These are phyloP conservation scores for Diaporthe sp. DNA, from an alignment of 2,329 filamentous ascomycete genomes.

Conservation along the genomic window DNA sequence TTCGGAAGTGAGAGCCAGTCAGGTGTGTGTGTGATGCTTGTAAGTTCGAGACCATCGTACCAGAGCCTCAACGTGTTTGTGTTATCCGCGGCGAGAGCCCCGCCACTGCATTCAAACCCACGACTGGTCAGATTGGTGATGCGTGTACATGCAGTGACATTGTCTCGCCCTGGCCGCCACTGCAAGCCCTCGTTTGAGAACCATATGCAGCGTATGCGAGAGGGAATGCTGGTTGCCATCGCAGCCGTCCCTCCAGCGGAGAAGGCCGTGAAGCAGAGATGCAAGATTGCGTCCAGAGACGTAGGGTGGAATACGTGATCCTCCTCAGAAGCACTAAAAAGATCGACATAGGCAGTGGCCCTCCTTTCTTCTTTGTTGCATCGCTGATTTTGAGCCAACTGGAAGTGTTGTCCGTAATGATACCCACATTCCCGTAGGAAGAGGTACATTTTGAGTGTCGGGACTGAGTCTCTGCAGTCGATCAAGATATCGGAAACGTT, in stretches of 20 bases:
- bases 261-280: conserved; percentile 10
- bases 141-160: not conserved
- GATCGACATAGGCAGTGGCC: not conserved
- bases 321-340: not conserved
- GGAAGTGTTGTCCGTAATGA: not conserved
- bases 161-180: not conserved
- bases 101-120: conserved; percentile 4
- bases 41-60: conserved; percentile 8
- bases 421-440: not conserved
- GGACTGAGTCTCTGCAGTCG: too few species aligned
- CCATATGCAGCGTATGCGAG: not conserved
- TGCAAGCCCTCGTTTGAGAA: not conserved
- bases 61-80: not conserved
- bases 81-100: not conserved
- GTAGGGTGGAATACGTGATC: not conserved
- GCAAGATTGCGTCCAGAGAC: not conserved
- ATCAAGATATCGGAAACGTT: not conserved
- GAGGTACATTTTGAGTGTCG: not conserved
- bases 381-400: not conserved
- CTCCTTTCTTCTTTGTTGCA: not conserved
- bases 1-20: not conserved
- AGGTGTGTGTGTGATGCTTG: not conserved
- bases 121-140: not conserved
- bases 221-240: not conserved
- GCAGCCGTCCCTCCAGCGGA: not conserved